Evolutionary conservation across 2,329 filamentous ascomycete genomes (phyloP), one percentile per base, ranked within the genome.

Genomic region (Aspergillus viridinutans): DNA sequence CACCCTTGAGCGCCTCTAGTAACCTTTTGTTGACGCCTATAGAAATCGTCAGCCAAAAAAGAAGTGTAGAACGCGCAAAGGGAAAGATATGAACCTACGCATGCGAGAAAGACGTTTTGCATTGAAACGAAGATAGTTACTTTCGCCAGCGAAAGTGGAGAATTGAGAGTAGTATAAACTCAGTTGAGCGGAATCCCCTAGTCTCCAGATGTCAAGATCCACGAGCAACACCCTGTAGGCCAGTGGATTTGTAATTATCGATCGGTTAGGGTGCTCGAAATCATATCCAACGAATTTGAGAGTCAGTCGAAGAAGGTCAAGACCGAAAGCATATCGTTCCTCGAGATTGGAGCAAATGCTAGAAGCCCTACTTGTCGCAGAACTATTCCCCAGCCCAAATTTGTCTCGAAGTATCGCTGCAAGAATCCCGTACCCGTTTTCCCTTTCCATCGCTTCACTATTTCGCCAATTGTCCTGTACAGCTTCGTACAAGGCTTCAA

Each of bases 381-480:
- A 54, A 25, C 62, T 62, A 26, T 61, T 64, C 17, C 64, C 64
- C 20, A 72, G 69, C 23, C 73, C 76, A 50, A 96, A 80, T 71
- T 96, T 97, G 54, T 90, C 89, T 54, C 91, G 87, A 25, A 99
- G 76, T 20, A 97, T 81, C 73, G 92, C 86, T 43, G 89, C 89
- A 52, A 99, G 77, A 38, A 97, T 90, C 26, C 90, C 89, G 70
- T 97, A 99, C 0, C 93, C 95, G 64, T 95, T 94, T 58, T 96
- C 92, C 66, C 90, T 87, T 73, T 99, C 94, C 89, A 99, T 97
- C 26, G 94, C 92, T 72, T 99, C 95, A 64, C 94, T 97, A 64
- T 97, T 97, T 61, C 94, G 85, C 94, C 95, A 99, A 70, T 90
- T 97, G 61, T 90, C 88, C 63, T 90, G 88, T 51, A 97, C 89